Base-by-base conservation (phyloP, 2,329 filamentous ascomycete species). In the Myriosclerotinia curreyana region DNA sequence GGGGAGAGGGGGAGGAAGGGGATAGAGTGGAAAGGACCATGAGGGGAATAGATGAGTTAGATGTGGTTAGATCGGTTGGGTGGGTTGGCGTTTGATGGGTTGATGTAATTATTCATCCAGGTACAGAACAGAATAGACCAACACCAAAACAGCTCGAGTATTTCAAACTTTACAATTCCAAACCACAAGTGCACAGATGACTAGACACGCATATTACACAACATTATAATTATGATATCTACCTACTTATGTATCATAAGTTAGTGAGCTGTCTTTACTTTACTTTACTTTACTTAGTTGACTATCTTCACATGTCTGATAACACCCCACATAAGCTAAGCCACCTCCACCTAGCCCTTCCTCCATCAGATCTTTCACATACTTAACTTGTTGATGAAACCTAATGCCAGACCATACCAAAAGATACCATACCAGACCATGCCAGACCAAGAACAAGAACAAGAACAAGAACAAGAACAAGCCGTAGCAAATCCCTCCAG, bases 1-100 rank as follows among this genome's bases (percentile, higher is more conserved):
- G 68, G 36, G 80, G 79, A 67, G 81, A 76, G 64, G 64, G 68
- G 66, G 52, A 36, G 40, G 31, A 11, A 14, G 17, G n/a, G 11
- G 17, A 15, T 15, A 40, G 8, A 31, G 28, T 31, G 44, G 38
- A 15, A 8, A 15, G 40, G 22, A n/a, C 9, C n/a, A 17, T 34
- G 14, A 17, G 22, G 25, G 11, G 22, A 31, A 15, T 58, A 31
- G 31, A 50, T 6, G 6, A 2, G 22, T 6, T 49, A 22, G 34
- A 40, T 15, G 31, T 5, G 17, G 17, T 28, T 40, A 40, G 22
- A 38, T 38, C 5, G 22, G 20, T 60, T 38, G 8, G 5, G 58
- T 20, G n/a, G 5, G 14, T 28, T 51, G 12, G 22, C 22, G 22
- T 60, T 38, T 52, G 3, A 20, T 48, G 31, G 5, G 28, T 17